Percentiles rank a stretch among this genome's conserved stretches.
phyloP scores from a whole-genome alignment of 805 yeast genomes.

The Yarrowia deformans region DNA sequence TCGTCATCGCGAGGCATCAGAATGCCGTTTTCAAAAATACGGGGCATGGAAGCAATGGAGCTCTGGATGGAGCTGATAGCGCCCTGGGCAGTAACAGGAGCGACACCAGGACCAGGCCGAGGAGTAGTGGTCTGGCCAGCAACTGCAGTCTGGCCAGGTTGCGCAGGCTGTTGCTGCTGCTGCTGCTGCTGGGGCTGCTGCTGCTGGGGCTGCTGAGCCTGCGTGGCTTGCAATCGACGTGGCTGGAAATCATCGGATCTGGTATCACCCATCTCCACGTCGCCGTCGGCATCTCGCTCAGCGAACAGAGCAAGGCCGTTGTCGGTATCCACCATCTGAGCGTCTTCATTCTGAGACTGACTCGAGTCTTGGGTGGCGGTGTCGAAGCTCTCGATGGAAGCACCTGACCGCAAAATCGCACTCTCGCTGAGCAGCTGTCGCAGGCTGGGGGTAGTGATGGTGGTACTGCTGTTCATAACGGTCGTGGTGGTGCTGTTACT shows the following conservation, averaged over 20 bases:
- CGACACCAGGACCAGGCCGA: conserved; percentile 29
- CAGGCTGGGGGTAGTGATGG: conserved; percentile 28
- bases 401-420: conserved; percentile 18
- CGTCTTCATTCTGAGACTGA: conserved; percentile 24
- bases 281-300: conserved; percentile 33
- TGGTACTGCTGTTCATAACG: conserved; percentile 17
- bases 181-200: neutral
- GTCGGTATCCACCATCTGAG: conserved; percentile 17
- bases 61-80: conserved; percentile 28
- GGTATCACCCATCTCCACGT: conserved; percentile 17
- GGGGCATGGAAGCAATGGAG: conserved; percentile 51
- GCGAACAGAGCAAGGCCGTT: conserved; percentile 22
- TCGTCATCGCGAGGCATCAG: conserved; percentile 93
- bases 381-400: conserved; percentile 5
- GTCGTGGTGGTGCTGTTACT: conserved; percentile 10
- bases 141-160: neutral
- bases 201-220: conserved; percentile 16
- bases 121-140: conserved; percentile 12
- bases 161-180: conserved; percentile 14
- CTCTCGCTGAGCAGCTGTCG: conserved; percentile 34
- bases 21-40: conserved; percentile 68
- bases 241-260: conserved; percentile 15
- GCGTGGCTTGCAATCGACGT: neutral
- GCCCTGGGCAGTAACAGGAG: conserved; percentile 36
- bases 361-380: conserved; percentile 14